Conservation (phyloP, 345 rosid species). For the Pistacia atlantica region DNA sequence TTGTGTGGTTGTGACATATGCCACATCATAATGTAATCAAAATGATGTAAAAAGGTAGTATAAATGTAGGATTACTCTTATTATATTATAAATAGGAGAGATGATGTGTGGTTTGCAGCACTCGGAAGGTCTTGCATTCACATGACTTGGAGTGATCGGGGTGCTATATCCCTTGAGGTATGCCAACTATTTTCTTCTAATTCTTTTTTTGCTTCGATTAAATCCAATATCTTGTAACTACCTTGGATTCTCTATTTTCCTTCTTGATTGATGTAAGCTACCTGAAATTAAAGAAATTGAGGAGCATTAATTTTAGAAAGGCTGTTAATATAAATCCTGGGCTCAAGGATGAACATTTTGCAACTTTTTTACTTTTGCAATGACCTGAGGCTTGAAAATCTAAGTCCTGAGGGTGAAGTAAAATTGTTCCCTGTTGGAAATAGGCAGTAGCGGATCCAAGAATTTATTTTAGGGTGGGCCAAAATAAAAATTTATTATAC, state of each 20-base stretch:
- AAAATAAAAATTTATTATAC: too few relatives aligned
- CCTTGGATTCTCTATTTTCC: background rate
- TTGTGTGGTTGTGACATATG: too few relatives aligned
- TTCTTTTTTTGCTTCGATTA: background rate
- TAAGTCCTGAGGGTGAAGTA: background rate
- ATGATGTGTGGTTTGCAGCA: slow-evolving; percentile 92
- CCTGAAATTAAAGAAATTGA: background rate
- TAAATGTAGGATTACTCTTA: background rate
- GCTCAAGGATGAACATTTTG: background rate
- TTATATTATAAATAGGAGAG: slow-evolving; percentile 62
- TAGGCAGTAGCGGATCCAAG: too few relatives aligned
- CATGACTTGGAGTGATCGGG: slow-evolving; percentile 89
- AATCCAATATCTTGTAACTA: background rate
- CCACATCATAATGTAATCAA: too few relatives aligned
- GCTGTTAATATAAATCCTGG: background rate
- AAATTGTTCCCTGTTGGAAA: background rate
- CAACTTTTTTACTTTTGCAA: background rate
- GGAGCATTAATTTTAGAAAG: background rate
- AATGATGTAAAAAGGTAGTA: too few relatives aligned
- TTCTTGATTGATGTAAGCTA: too few relatives aligned
- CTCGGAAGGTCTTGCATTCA: slow-evolving; percentile 89
- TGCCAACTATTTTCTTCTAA: slow-evolving; percentile 3
- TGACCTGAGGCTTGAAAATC: background rate
- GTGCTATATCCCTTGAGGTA: slow-evolving; percentile 95
- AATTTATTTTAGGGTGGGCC: too few relatives aligned